Evolutionary conservation across 331 rosid species (phyloP).

Genomic region (Malus hybrid): DNA sequence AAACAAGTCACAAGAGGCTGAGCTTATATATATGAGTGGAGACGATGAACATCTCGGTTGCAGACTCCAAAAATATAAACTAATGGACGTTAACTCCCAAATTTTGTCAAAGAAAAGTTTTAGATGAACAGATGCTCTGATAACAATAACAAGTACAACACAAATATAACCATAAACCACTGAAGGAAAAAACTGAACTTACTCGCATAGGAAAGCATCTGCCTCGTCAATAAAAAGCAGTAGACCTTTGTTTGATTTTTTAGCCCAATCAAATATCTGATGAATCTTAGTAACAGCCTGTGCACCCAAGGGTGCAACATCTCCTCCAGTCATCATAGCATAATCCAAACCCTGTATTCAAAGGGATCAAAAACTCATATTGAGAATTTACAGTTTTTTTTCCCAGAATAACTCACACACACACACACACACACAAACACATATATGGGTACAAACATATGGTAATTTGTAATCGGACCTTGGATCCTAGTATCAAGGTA

Average conservation of each 20-base stretch:
- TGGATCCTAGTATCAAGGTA: neutral
- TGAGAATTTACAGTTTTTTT: neutral
- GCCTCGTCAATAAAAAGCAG: constrained; percentile 97
- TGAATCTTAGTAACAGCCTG: constrained; percentile 98
- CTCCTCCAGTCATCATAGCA: constrained; percentile 99
- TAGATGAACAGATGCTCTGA: neutral
- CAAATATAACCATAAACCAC: neutral
- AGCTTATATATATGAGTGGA: too few relatives aligned
- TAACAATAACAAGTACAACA: neutral
- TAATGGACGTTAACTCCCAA: neutral
- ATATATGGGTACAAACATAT: neutral
- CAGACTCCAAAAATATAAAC: neutral
- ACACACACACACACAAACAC: too few relatives aligned
- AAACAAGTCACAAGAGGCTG: neutral
- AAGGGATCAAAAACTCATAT: constrained; percentile 6
- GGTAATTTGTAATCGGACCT: neutral
- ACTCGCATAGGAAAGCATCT: constrained; percentile 99
- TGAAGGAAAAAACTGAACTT: constrained; percentile 22
- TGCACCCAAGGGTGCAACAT: constrained; percentile 90
- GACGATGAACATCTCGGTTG: too few relatives aligned
- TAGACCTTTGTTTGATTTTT: constrained; percentile 80
- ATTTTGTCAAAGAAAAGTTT: neutral
- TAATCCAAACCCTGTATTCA: constrained; percentile 84
- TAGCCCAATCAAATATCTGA: constrained; percentile 98
- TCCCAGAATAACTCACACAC: neutral